Conservation (phyloP, 73 alveolate genomes). For the Tetrahymena borealis region DNA sequence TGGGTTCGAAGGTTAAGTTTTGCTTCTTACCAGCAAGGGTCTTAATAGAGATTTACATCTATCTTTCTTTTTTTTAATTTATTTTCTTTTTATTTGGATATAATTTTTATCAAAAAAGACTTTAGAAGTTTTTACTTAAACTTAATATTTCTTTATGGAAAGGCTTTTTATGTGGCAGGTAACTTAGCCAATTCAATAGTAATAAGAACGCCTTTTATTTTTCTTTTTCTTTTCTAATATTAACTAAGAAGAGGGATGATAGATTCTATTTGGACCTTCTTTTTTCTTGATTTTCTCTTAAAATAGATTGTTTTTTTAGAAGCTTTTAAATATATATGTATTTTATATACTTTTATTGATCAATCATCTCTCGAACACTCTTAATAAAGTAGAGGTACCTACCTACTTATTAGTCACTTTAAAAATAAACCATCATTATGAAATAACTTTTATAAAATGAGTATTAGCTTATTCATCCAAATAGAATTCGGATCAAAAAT, state of each 20-base stretch:
- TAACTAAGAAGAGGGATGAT: neutral
- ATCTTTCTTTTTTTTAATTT: neutral
- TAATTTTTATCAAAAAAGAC: neutral
- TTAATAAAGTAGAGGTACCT: neutral
- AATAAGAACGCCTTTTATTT: too few relatives aligned
- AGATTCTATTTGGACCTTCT: neutral
- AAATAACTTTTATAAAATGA: too few relatives aligned
- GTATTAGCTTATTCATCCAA: too few relatives aligned
- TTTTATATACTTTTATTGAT: too few relatives aligned
- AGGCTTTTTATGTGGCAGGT: neutral
- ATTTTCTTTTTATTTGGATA: neutral
- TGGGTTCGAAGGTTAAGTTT: constrained; percentile 77
- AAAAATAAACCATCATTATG: too few relatives aligned
- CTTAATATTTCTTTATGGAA: neutral
- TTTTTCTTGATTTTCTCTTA: too few relatives aligned
- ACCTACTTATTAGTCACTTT: too few relatives aligned
- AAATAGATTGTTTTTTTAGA: too few relatives aligned
- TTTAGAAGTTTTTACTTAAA: neutral
- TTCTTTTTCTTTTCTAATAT: neutral
- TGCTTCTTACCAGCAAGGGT: constrained; percentile 84
- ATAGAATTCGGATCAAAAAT: too few relatives aligned
- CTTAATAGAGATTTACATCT: constrained; percentile 52
- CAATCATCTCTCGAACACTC: neutral
- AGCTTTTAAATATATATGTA: too few relatives aligned
- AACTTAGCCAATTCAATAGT: too few relatives aligned